Evolutionary conservation across 192 early-diverging fungal genomes (phyloP).

Genomic region (Linnemannia exigua): DNA sequence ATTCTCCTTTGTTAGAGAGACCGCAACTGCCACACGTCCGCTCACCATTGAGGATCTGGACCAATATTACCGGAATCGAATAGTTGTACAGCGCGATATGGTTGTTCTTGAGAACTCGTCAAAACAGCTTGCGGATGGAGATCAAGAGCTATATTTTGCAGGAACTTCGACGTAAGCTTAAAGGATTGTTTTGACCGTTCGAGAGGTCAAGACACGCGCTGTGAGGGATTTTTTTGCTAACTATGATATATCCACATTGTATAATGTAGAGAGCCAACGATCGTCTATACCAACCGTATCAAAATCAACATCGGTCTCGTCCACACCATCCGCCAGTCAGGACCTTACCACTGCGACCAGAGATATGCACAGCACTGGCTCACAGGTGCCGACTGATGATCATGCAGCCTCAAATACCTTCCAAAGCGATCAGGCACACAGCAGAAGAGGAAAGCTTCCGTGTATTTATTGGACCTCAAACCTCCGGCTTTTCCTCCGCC

Average conservation of each 20-base stretch:
- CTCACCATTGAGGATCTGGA: constrained; percentile 6
- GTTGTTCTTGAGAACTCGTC: background rate
- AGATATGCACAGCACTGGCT: no score
- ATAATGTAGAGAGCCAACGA: background rate
- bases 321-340: background rate
- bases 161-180: constrained; percentile 5
- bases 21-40: constrained; percentile 7
- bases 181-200: background rate
- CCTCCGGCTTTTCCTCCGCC: background rate
- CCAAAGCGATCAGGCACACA: no score
- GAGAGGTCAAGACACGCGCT: background rate
- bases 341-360: constrained; percentile 2
- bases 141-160: constrained; percentile 7
- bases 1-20: background rate
- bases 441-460: background rate
- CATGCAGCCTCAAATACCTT: no score
- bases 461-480: background rate
- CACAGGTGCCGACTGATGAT: no score
- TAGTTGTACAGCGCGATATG: constrained; percentile 1
- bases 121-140: constrained; percentile 5
- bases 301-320: background rate
- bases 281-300: background rate
- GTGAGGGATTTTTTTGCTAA: background rate
- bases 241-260: background rate
- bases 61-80: constrained; percentile 8